Evolutionary conservation across 129 eudicot genomes (phyloP).

Genomic region (Gnaphalium uliginosum): DNA sequence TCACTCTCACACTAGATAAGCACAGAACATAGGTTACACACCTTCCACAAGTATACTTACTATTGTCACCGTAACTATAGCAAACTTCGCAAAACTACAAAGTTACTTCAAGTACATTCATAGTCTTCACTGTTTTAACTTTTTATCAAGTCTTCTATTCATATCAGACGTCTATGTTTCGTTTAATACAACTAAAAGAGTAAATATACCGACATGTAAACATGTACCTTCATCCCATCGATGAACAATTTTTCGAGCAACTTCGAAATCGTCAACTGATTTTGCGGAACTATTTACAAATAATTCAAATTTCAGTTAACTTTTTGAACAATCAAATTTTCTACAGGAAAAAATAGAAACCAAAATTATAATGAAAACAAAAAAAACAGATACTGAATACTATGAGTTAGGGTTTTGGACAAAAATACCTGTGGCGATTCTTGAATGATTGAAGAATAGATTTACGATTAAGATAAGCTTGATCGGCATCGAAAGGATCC

Average conservation of each 20-base stretch:
- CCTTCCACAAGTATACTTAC: not conserved
- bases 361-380: not conserved
- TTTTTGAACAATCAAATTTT: not conserved
- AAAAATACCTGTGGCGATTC: constrained; percentile 52
- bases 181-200: not conserved
- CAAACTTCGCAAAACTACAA: not conserved
- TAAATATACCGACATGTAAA: not conserved
- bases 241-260: constrained; percentile 71
- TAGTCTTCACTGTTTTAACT: not conserved
- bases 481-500: constrained; percentile 84
- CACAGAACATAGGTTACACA: not conserved
- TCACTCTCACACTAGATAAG: constrained; percentile 9
- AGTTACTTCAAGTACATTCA: not conserved
- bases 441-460: constrained; percentile 46
- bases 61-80: constrained; percentile 1
- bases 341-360: not conserved
- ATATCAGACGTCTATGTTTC: not conserved
- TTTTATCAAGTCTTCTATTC: not conserved
- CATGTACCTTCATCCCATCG: constrained; percentile 84
- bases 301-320: constrained; percentile 20
- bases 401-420: not conserved
- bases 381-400: not conserved
- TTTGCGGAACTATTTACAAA: constrained; percentile 45
- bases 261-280: constrained; percentile 66
- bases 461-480: constrained; percentile 81